Evolutionary conservation across 208 protist species (phyloP), one percentile per base, ranked within the genome.

Genomic region (Acanthamoeba lenticulata): DNA sequence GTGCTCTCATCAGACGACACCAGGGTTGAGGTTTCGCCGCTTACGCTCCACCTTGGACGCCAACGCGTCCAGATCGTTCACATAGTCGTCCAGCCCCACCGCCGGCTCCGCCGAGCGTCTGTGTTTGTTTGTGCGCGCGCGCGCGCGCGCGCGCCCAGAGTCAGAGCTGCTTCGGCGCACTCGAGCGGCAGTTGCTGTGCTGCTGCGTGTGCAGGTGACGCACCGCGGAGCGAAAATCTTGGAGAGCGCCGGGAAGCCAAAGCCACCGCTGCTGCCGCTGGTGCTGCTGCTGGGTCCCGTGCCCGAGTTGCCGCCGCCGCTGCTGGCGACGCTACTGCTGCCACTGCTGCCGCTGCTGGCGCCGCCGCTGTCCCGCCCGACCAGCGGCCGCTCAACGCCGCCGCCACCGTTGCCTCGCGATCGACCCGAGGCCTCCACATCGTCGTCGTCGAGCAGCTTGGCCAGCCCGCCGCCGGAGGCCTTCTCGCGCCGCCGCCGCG

Each of bases 31-130:
- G 77, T 49, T 86, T 32, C 45, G 17, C 40, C 77, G 1, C 77
- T 86, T 86, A 19, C 32, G 19, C 42, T 55, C 77, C n/a, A 86
- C 77, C 40, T 55, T 45, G 19, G 77, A 57, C 21, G 77, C 77
- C 45, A 86, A n/a, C 42, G 27, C n/a, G 27, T 86, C 77, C 21
- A 86, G 19, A 40, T 86, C 77, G 32, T 47, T 86, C 32, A 86
- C 77, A n/a, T 86, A 86, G 21, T 86, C 77, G 45, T 86, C 77
- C 77, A 86, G 77, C 45, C 42, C 77, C 49, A 21, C 49, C 1
- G 77, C 11, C 40, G 77, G 17, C 77, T 45, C 45, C 27, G 19
- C 29, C 42, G 45, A 17, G 29, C 45, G 42, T 40, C 77, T 45
- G 45, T 55, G 13, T 44, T 1, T 27, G 27, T n/a, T 34, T 21